Percentiles rank a stretch among this genome's conserved stretches.
phyloP scores from a whole-genome alignment of 768 basidiomycete species.

The Tricholoma terreum region DNA sequence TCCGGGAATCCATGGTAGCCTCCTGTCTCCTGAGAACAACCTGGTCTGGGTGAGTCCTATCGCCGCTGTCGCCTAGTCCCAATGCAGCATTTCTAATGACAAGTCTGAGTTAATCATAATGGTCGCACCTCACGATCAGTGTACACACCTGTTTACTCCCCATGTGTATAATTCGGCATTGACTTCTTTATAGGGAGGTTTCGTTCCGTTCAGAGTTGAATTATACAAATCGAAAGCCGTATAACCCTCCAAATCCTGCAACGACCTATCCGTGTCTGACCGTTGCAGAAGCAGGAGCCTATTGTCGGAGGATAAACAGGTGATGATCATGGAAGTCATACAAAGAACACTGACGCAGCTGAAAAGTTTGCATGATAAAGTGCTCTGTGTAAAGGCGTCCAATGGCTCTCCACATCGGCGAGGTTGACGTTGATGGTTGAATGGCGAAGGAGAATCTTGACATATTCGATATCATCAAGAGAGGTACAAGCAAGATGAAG shows the following conservation, averaged over 20 bases:
- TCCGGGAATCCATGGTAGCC: conserved; percentile 18
- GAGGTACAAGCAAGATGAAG: conserved; percentile 79
- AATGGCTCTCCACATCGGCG: conserved; percentile 79
- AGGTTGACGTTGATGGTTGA: conserved; percentile 77
- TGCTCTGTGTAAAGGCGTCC: conserved; percentile 89
- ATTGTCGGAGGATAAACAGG: not conserved
- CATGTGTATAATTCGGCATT: conserved; percentile 76
- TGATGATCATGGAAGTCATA: conserved; percentile 3
- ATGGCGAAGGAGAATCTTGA: conserved; percentile 71
- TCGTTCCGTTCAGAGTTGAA: conserved; percentile 75
- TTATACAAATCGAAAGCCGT: conserved; percentile 94
- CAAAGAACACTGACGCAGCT: conserved; percentile 48
- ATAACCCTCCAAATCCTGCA: conserved; percentile 87
- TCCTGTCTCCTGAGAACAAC: conserved; percentile 50
- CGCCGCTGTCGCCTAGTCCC: conserved; percentile 78
- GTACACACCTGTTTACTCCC: conserved; percentile 73
- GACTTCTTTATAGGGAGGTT: conserved; percentile 39
- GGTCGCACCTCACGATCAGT: not conserved
- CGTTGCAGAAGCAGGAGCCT: conserved; percentile 76
- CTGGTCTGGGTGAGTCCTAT: conserved; percentile 76
- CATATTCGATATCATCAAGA: conserved; percentile 71
- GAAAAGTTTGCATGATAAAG: conserved; percentile 77
- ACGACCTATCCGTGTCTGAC: conserved; percentile 62
- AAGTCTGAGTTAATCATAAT: not conserved
- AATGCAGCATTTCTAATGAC: conserved; percentile 73